phyloP scores from a whole-genome alignment of 2,329 filamentous ascomycete genomes.

The Pyrenophora tritici-repentis region DNA sequence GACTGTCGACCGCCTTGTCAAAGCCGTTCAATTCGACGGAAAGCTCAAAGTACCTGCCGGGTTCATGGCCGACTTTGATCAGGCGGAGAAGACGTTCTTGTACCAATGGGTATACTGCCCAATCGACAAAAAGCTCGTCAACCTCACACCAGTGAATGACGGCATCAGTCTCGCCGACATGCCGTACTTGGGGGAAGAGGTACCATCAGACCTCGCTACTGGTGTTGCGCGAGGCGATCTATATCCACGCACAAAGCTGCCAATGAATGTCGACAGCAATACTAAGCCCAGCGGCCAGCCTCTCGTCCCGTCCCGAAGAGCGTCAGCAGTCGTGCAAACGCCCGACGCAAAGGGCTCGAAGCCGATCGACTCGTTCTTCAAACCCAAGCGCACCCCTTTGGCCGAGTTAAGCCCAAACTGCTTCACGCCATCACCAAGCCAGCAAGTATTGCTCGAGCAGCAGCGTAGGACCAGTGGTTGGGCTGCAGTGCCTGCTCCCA shows the following conservation, averaged over 20 bases:
- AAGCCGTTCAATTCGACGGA: slow-evolving; percentile 85
- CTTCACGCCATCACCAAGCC: slow-evolving; percentile 69
- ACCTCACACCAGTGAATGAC: slow-evolving; percentile 70
- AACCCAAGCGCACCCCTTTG: slow-evolving; percentile 64
- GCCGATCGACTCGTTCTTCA: slow-evolving; percentile 69
- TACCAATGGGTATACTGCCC: slow-evolving; percentile 96
- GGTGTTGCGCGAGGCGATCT: slow-evolving; percentile 81
- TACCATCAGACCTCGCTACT: slow-evolving; percentile 70
- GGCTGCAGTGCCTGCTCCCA: slow-evolving; percentile 58
- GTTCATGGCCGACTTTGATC: slow-evolving; percentile 79
- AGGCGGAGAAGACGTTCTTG: slow-evolving; percentile 90
- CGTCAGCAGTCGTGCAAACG: slow-evolving; percentile 37
- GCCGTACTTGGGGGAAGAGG: slow-evolving; percentile 77
- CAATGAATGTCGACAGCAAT: slow-evolving; percentile 50
- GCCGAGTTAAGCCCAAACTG: slow-evolving; percentile 71
- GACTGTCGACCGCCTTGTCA: slow-evolving; percentile 78
- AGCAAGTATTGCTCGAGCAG: slow-evolving; percentile 62
- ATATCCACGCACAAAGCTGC: slow-evolving; percentile 85
- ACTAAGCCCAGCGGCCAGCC: slow-evolving; percentile 39
- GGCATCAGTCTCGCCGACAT: slow-evolving; percentile 70
- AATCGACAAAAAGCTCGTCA: slow-evolving; percentile 69
- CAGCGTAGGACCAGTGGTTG: slow-evolving; percentile 59
- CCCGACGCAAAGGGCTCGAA: slow-evolving; percentile 64
- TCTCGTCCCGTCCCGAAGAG: slow-evolving; percentile 46
- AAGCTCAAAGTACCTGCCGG: slow-evolving; percentile 79